Conservation (phyloP, 768 basidiomycete genomes). For the Lepiota brunneoincarnata region DNA sequence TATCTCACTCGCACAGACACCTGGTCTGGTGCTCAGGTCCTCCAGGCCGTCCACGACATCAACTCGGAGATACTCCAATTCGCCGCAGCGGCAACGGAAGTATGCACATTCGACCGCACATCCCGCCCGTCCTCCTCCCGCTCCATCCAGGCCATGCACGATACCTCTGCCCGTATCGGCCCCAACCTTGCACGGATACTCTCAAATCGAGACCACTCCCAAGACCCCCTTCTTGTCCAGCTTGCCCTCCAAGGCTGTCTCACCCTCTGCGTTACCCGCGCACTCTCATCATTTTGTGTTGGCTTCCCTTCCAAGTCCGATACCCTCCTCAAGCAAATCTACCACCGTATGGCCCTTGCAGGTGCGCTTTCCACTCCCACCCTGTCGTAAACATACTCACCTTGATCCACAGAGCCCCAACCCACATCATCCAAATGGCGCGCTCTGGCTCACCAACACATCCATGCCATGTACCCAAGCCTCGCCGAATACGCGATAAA, state of each 20-base stretch:
- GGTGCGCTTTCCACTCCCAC: conserved; percentile 32
- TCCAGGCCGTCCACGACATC: conserved; percentile 76
- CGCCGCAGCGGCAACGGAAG: conserved; percentile 71
- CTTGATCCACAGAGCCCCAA: conserved; percentile 54
- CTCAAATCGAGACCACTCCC: conserved; percentile 62
- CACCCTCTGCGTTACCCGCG: conserved; percentile 61
- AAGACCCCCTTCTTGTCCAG: conserved; percentile 75
- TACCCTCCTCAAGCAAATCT: conserved; percentile 58
- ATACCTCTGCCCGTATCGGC: conserved; percentile 63
- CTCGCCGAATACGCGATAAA: conserved; percentile 64
- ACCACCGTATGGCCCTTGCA: conserved; percentile 51
- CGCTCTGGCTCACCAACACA: conserved; percentile 65
- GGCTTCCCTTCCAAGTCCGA: conserved; percentile 73
- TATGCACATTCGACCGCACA: conserved; percentile 45
- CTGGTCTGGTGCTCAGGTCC: conserved; percentile 76
- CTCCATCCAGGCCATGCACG: conserved; percentile 51
- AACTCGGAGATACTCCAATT: conserved; percentile 82
- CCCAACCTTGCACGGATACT: conserved; percentile 58
- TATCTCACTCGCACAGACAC: conserved; percentile 73
- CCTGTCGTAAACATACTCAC: neutral
- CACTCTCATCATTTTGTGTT: conserved; percentile 69
- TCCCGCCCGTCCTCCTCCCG: conserved; percentile 19
- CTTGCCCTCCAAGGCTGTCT: conserved; percentile 73
- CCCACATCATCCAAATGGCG: conserved; percentile 79
- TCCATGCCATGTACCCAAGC: conserved; percentile 65